phyloP scores from a whole-genome alignment of 2,329 filamentous ascomycete species.

The Dothideomycetes sp. region DNA sequence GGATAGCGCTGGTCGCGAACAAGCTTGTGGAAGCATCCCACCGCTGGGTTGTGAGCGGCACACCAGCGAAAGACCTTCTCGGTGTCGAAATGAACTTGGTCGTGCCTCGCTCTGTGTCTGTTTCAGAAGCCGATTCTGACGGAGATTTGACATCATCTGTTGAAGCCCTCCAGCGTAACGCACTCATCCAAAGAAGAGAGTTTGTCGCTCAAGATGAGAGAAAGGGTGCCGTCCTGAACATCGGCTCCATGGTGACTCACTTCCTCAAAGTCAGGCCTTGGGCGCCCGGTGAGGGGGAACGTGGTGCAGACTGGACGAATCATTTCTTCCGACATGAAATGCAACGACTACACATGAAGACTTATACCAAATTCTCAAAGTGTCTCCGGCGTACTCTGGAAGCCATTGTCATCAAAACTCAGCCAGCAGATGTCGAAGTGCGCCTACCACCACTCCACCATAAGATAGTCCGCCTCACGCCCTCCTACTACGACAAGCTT shows the following conservation, averaged over 20 bases:
- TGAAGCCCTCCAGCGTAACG: constrained; percentile 14
- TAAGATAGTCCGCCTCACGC: constrained; percentile 63
- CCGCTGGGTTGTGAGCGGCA: constrained; percentile 85
- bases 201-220: constrained; percentile 33
- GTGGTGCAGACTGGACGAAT: constrained; percentile 59
- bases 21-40: constrained; percentile 53
- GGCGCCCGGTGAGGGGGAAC: constrained; percentile 50
- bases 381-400: constrained; percentile 64
- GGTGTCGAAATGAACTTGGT: constrained; percentile 58
- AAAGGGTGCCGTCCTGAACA: constrained; percentile 47
- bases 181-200: constrained; percentile 32
- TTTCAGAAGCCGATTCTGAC: neutral
- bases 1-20: constrained; percentile 45
- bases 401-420: constrained; percentile 73
- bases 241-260: constrained; percentile 53
- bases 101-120: constrained; percentile 23
- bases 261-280: constrained; percentile 74
- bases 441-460: constrained; percentile 64
- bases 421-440: constrained; percentile 59
- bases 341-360: constrained; percentile 41
- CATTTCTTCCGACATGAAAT: constrained; percentile 52
- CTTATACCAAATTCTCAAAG: constrained; percentile 43
- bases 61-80: constrained; percentile 73
- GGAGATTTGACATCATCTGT: constrained; percentile 11
- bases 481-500: constrained; percentile 75